phyloP scores from a whole-genome alignment of 768 basidiomycete species.

The Gloeopeniophorella convolvens region DNA sequence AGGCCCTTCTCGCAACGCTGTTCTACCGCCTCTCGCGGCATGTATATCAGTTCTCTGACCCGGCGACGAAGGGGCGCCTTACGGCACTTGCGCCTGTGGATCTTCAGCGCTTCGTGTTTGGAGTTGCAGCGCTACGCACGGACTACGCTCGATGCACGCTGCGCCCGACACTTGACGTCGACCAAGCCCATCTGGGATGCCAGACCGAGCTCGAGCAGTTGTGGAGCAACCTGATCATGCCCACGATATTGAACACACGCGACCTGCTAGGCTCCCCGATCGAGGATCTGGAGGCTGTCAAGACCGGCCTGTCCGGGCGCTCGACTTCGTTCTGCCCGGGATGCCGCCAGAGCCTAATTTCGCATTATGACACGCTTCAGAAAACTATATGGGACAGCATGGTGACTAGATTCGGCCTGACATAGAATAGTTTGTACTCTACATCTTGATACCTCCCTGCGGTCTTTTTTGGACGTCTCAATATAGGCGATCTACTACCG shows the following conservation, averaged over 20 bases:
- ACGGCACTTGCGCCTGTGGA: conserved; percentile 22
- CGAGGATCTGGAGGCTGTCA: background rate
- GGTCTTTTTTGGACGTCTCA: too few relatives aligned
- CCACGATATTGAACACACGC: background rate
- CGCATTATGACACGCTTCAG: conserved; percentile 2
- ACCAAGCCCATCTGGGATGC: background rate
- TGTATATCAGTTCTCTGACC: conserved; percentile 21
- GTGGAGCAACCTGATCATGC: background rate
- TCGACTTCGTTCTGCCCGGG: conserved; percentile 11
- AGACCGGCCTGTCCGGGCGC: background rate
- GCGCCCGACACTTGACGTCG: background rate
- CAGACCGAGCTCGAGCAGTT: background rate
- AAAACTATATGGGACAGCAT: conserved; percentile 10
- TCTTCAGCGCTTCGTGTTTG: conserved; percentile 22
- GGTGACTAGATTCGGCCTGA: background rate
- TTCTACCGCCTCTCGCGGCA: conserved; percentile 26
- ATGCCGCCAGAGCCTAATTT: conserved; percentile 7
- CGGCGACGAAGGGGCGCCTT: conserved; percentile 20
- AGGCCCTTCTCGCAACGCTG: conserved; percentile 22
- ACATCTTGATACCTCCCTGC: too few relatives aligned
- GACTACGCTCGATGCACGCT: conserved; percentile 1
- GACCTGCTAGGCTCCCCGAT: background rate
- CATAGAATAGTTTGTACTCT: too few relatives aligned
- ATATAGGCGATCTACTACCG: too few relatives aligned
- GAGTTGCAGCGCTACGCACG: conserved; percentile 21